phyloP scores from a whole-genome alignment of 192 early-diverging fungal species.

The Geranomyces variabilis region DNA sequence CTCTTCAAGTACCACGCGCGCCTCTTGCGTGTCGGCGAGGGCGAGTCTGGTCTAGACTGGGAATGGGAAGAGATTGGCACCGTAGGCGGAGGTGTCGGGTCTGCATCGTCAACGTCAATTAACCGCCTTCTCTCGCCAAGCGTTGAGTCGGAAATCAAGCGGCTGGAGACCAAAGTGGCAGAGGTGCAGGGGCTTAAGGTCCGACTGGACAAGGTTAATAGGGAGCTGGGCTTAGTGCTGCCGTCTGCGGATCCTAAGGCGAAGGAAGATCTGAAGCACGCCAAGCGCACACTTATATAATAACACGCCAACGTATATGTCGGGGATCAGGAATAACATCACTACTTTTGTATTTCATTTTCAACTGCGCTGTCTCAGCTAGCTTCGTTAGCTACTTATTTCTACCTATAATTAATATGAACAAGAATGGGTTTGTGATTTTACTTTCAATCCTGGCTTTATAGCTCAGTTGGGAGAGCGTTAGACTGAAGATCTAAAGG shows the following conservation, averaged over 20 bases:
- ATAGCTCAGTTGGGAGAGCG: no score
- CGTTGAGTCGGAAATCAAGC: conserved; percentile 48
- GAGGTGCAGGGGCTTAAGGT: conserved; percentile 40
- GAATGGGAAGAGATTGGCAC: conserved; percentile 45
- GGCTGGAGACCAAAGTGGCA: conserved; percentile 42
- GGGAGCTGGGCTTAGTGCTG: conserved; percentile 41
- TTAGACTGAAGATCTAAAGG: no score
- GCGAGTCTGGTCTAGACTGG: conserved; percentile 42
- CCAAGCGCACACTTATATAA: conserved; percentile 52
- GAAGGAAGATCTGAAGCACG: conserved; percentile 47
- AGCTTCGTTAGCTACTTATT: no score
- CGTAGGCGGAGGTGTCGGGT: conserved; percentile 17
- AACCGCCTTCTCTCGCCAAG: conserved; percentile 9
- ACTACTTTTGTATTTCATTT: no score
- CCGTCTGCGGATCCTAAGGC: not conserved
- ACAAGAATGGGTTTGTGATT: no score
- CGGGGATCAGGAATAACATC: no score
- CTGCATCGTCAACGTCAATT: conserved; percentile 24
- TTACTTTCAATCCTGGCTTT: no score
- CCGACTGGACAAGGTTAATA: conserved; percentile 50
- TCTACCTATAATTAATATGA: no score
- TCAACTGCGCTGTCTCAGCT: no score
- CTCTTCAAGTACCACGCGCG: conserved; percentile 97
- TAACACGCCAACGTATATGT: not conserved
- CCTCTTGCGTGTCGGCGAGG: conserved; percentile 64